Base-by-base conservation (phyloP, 345 rosid genomes). In the Sonneratia caseolaris region DNA sequence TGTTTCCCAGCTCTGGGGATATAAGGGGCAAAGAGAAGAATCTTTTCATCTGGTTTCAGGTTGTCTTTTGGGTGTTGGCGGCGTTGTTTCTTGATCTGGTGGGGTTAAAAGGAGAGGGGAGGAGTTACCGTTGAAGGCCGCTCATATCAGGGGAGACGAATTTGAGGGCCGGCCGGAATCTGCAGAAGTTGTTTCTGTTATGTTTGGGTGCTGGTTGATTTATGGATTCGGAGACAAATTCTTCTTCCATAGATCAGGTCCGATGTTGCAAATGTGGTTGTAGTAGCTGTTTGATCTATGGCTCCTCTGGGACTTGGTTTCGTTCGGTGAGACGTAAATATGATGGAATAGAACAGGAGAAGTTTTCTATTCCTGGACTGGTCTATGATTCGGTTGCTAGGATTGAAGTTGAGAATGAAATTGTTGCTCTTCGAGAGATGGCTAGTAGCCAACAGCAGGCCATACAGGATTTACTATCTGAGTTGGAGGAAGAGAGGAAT, bases 401-500 rank as follows among this genome's bases (percentile, higher is more conserved):
- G 47, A 88, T 95, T 2, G 84, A 87, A 48, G 82, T 89, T 49
- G 97, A 95, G 84, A 90, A 89, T 74, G 99, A 95, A 77, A 83
- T 83, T 49, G 74, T 74, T 66, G 87, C 88, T 8, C 73, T 95
- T 51, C 93, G 98, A 0, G 98, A 92, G 76, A 89, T 84, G 64
- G 85, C 92, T 64, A 68, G 80, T 66, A 86, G 81, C 77, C 99
- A 95, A 68, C 98, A 92, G 80, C 77, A 81, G 45, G 71, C 93
- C 4, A 84, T 95, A 75, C 92, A 87, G 72, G 91, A 89, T 75
- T 77, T 92, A 76, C 75, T 81, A 21, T 57, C 73, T 0, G 98
- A 95, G 69, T 81, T 95, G 76, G 99, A 95, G 42, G 96, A 95
- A 71, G 99, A 95, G 83, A 83, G 97, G 69, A 95, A 88, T 79